Percentiles rank a stretch among this genome's conserved stretches.
These are phyloP conservation scores for Soucietia sequanensis DNA, from an alignment of 805 yeast species.

Conservation along the genomic window DNA sequence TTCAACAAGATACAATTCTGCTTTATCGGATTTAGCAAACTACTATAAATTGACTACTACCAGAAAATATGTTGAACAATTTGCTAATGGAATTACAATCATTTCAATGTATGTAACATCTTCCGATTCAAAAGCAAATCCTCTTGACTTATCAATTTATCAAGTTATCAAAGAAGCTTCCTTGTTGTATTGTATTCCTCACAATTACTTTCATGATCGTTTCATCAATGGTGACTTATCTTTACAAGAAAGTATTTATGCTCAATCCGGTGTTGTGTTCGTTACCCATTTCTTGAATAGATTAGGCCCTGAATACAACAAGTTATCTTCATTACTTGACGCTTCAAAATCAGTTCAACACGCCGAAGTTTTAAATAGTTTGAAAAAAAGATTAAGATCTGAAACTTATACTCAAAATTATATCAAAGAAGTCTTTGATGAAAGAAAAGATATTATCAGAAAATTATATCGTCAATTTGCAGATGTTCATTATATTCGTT, in stretches of 20 bases:
- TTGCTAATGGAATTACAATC: slow-evolving; percentile 82
- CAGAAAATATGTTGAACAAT: slow-evolving; percentile 92
- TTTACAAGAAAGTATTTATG: slow-evolving; percentile 90
- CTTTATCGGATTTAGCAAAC: slow-evolving; percentile 80
- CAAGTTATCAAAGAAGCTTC: slow-evolving; percentile 95
- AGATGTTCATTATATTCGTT: slow-evolving; percentile 78
- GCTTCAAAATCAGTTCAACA: slow-evolving; percentile 60
- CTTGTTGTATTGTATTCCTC: slow-evolving; percentile 85
- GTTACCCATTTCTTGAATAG: slow-evolving; percentile 94
- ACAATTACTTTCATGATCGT: slow-evolving; percentile 71
- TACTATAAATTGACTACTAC: slow-evolving; percentile 84
- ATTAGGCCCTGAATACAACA: slow-evolving; percentile 83
- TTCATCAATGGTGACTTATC: slow-evolving; percentile 78
- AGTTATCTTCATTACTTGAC: slow-evolving; percentile 64
- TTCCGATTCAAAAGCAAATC: slow-evolving; percentile 46
- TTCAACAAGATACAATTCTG: slow-evolving; percentile 84
- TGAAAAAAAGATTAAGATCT: slow-evolving; percentile 86
- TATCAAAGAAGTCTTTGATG: slow-evolving; percentile 72
- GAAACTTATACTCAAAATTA: slow-evolving; percentile 90
- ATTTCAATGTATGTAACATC: slow-evolving; percentile 83
- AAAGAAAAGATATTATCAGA: slow-evolving; percentile 69
- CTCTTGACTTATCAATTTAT: slow-evolving; percentile 72
- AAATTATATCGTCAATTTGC: slow-evolving; percentile 90
- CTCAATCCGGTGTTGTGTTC: slow-evolving; percentile 90
- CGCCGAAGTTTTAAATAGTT: slow-evolving; percentile 71